These are phyloP conservation scores for Trichoderma sp. DNA, from an alignment of 2,329 filamentous ascomycete species.

Conservation along the genomic window DNA sequence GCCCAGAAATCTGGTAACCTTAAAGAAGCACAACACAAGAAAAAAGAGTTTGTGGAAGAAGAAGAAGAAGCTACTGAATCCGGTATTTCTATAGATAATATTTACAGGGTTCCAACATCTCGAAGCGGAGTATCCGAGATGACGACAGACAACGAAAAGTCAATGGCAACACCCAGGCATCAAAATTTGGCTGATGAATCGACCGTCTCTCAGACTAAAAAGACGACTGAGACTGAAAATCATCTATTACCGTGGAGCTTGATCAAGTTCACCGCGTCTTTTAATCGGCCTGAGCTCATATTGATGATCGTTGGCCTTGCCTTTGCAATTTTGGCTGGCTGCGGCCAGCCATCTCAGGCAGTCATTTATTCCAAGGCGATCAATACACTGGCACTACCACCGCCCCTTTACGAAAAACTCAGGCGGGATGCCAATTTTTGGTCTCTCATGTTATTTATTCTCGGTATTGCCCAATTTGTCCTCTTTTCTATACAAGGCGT, in stretches of 20 bases:
- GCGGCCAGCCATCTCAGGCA: neutral
- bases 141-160: neutral
- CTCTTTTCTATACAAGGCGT: neutral
- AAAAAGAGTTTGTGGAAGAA: neutral
- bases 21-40: neutral
- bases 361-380: neutral
- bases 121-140: neutral
- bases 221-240: neutral
- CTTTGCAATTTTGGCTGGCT: neutral
- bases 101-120: neutral
- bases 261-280: neutral
- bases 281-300: neutral
- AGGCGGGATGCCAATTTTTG: neutral
- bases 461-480: neutral
- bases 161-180: neutral
- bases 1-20: neutral
- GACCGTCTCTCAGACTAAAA: neutral
- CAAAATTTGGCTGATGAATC: neutral
- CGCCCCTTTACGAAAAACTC: neutral
- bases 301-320: neutral
- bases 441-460: neutral
- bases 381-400: neutral
- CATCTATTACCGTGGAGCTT: neutral
- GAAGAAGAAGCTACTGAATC: neutral
- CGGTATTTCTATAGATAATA: too few species aligned